These are phyloP conservation scores for Leishmania mexicana DNA, from an alignment of 208 protist species.

Conservation along the genomic window DNA sequence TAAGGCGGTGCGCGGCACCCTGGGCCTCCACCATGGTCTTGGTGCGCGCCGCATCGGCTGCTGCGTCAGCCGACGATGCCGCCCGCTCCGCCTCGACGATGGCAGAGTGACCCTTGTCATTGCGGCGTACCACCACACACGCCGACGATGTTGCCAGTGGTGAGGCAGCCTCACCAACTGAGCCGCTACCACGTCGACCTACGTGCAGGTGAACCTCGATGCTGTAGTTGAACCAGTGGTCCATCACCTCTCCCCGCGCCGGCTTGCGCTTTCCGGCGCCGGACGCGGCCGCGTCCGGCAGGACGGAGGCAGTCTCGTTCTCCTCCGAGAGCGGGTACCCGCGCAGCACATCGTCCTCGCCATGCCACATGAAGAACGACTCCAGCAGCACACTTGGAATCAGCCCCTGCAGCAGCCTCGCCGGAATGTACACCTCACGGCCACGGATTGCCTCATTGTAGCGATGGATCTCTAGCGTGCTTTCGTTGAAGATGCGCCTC, in stretches of 20 bases:
- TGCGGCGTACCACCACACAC: constrained; percentile 37
- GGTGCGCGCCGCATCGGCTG: not conserved
- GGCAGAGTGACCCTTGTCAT: constrained; percentile 37
- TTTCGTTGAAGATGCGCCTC: constrained; percentile 52
- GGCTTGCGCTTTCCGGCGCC: constrained; percentile 2
- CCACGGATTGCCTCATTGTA: constrained; percentile 53
- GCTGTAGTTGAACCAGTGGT: constrained; percentile 76
- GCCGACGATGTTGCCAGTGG: constrained; percentile 2
- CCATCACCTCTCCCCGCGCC: constrained; percentile 24
- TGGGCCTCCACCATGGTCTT: constrained; percentile 11
- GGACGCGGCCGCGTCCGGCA: constrained; percentile 15
- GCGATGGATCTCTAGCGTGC: constrained; percentile 74
- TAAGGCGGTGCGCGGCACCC: constrained; percentile 16
- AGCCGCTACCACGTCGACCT: not conserved
- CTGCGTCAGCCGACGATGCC: not conserved
- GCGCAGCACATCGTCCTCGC: constrained; percentile 75
- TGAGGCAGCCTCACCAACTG: not conserved
- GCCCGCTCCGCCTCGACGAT: constrained; percentile 6
- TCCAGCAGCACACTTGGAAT: constrained; percentile 78
- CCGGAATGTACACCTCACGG: constrained; percentile 73
- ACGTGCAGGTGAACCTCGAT: constrained; percentile 53
- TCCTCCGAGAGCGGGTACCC: constrained; percentile 55
- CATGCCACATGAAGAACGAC: constrained; percentile 84
- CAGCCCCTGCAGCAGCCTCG: constrained; percentile 76
- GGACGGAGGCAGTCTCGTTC: constrained; percentile 18